Base-by-base conservation (phyloP, 163 green algal species). In the Scenedesmus sp. region DNA sequence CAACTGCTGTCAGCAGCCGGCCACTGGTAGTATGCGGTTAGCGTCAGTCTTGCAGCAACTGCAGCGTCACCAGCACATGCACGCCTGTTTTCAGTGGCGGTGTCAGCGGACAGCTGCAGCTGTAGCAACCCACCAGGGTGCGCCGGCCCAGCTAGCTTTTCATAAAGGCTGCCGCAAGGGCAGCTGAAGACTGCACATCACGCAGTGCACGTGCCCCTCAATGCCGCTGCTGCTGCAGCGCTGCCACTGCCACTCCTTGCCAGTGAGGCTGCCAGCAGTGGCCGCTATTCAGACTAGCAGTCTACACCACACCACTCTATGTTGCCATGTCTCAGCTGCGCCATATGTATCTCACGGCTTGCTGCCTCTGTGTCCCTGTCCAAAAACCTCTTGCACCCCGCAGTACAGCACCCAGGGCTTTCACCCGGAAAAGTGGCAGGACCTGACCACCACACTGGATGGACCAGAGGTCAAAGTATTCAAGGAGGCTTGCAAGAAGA, bases 361-460 rank as follows among this genome's bases (percentile, higher is more conserved):
- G 34, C 34, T 0, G 34, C 34, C 34, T 46, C 34, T 46, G 34
- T 46, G 34, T 46, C 0, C 34, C 34, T 46, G 34, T 46, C 34
- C 0, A 0, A 46, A 46, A 0, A 46, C 34, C 34, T 46, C 0
- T 13, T 73, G 62, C 62, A 73, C 62, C 62, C 23, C 15, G 70
- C 23, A 79, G 70, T 79, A 79, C 55, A 34, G 82, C 56, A 77
- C 86, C 15, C 93, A 97, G 92, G 95, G 95, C 54, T 96, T 96
- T 81, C 93, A 97, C 87, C 95, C 95, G 16, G 86, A 83, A 26
- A 94, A 95, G 86, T 97, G 95, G 95, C 13, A 26, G 10, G 93
- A 97, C 67, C 92, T 97, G n/a, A 97, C 95, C 54, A 97, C 93
- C 79, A 96, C 93, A 55, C 91, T 97, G 52, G 91, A 94, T 56